Evolutionary conservation across 2,329 filamentous ascomycete species (phyloP).

Genomic region (Dryadomyces sulphureus): DNA sequence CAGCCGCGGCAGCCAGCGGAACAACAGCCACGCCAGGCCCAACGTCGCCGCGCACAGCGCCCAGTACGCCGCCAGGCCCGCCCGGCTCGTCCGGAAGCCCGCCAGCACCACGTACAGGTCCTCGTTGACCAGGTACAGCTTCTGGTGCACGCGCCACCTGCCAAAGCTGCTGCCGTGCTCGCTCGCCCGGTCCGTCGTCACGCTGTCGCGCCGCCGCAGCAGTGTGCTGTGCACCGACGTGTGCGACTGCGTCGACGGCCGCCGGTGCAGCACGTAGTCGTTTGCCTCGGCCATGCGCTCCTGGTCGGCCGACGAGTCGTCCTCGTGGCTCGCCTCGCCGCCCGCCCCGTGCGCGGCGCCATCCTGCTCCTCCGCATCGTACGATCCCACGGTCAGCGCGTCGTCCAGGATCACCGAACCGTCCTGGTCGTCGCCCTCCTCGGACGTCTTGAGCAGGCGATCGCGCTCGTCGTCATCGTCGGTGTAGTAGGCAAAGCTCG

Average conservation of each 20-base stretch:
- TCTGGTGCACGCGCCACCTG: constrained; percentile 61
- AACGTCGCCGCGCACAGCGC: constrained; percentile 55
- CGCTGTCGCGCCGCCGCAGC: constrained; percentile 55
- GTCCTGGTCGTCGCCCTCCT: background rate
- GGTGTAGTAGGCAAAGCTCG: constrained; percentile 84
- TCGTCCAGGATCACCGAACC: constrained; percentile 16
- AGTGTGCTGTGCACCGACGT: constrained; percentile 48
- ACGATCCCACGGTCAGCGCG: constrained; percentile 5
- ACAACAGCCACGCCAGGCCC: constrained; percentile 68
- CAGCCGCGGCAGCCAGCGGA: constrained; percentile 85
- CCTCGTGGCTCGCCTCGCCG: constrained; percentile 7
- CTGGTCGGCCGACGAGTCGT: constrained; percentile 22
- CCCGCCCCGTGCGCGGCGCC: background rate
- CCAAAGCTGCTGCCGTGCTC: constrained; percentile 17
- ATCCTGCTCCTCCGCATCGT: background rate
- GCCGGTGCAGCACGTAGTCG: constrained; percentile 39
- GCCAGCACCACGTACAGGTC: constrained; percentile 89
- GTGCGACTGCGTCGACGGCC: constrained; percentile 45
- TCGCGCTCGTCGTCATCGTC: constrained; percentile 42
- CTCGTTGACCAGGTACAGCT: constrained; percentile 84
- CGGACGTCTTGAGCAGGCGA: constrained; percentile 11
- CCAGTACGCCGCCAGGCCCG: constrained; percentile 56
- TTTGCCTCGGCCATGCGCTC: constrained; percentile 19
- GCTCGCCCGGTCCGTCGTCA: constrained; percentile 48
- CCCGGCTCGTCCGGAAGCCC: constrained; percentile 65